Conservation (phyloP, 495 filamentous ascomycete species). For the Paragyromitra xinjiangensis region DNA sequence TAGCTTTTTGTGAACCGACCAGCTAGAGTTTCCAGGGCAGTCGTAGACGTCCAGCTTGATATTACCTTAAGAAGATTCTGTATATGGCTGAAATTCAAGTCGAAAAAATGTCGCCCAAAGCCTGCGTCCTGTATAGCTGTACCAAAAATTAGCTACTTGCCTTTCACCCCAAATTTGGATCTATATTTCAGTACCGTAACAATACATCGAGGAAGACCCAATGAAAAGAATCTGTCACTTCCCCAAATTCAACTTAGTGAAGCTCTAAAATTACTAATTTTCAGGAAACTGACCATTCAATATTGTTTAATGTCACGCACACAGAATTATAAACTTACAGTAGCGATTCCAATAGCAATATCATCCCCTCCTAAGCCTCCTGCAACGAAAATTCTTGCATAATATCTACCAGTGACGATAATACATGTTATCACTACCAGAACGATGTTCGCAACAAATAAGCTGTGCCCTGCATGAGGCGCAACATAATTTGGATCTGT, state of each 20-base stretch:
- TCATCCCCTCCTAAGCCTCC: constrained; percentile 55
- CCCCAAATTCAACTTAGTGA: background rate
- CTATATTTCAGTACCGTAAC: constrained; percentile 21
- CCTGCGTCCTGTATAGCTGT: constrained; percentile 40
- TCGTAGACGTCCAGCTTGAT: no score
- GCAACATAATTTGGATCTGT: constrained; percentile 28
- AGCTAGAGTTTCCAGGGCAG: background rate
- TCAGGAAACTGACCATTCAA: background rate
- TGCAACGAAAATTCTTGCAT: constrained; percentile 48
- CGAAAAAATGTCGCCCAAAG: constrained; percentile 53
- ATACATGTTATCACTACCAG: constrained; percentile 35
- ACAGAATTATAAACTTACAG: constrained; percentile 14
- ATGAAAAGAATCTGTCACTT: constrained; percentile 34
- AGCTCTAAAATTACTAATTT: background rate
- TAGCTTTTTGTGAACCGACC: background rate
- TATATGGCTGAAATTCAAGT: constrained; percentile 22
- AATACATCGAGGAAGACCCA: constrained; percentile 35
- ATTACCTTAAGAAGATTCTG: constrained; percentile 43
- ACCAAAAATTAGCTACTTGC: background rate
- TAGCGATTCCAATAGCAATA: constrained; percentile 46
- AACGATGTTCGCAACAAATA: constrained; percentile 38
- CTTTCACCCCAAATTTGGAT: background rate
- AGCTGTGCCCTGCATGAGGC: constrained; percentile 15
- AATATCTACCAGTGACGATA: constrained; percentile 48
- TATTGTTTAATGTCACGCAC: background rate